A percentile compares a stretch with the other conserved stretches of the same genome.
phyloP scores from a whole-genome alignment of 1,284 basidiomycete genomes.

The Phylloporus sp. region DNA sequence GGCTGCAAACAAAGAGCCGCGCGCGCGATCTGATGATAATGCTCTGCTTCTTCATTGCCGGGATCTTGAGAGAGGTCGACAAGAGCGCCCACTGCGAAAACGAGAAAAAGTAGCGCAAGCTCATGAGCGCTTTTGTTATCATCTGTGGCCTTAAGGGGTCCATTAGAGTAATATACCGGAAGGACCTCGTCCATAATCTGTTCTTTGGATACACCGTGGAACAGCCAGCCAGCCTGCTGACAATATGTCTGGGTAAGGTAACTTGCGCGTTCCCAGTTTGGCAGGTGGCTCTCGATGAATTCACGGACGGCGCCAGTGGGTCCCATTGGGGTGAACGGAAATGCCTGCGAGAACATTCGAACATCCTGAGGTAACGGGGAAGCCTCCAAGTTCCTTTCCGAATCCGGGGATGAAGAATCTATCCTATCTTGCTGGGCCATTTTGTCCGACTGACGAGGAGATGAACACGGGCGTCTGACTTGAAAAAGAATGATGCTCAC shows the following conservation, averaged over 20 bases:
- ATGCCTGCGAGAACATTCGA: constrained; percentile 58
- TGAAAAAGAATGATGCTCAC: constrained; percentile 22
- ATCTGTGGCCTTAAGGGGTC: constrained; percentile 25
- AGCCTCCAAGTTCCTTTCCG: constrained; percentile 38
- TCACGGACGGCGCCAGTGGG: constrained; percentile 48
- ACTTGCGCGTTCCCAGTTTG: constrained; percentile 50
- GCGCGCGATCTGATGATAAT: constrained; percentile 62
- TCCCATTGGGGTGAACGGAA: constrained; percentile 68
- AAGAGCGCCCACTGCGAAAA: constrained; percentile 64
- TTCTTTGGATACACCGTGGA: constrained; percentile 49
- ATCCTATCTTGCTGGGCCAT: constrained; percentile 15
- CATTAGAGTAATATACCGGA: constrained; percentile 43
- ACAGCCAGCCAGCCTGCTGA: constrained; percentile 62
- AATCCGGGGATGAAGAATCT: constrained; percentile 35
- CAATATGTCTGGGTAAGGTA: constrained; percentile 55
- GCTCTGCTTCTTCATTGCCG: constrained; percentile 52
- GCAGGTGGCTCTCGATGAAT: constrained; percentile 56
- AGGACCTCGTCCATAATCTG: constrained; percentile 63
- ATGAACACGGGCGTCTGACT: constrained; percentile 17
- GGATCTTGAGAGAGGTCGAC: constrained; percentile 48
- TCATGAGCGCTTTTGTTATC: constrained; percentile 51
- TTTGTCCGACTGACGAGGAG: constrained; percentile 31
- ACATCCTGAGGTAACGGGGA: constrained; percentile 45
- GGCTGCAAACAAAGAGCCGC: constrained; percentile 64
- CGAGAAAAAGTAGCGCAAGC: constrained; percentile 62